Evolutionary conservation across 2,329 filamentous ascomycete species (phyloP).

Genomic region (Huntiella bhutanensis): DNA sequence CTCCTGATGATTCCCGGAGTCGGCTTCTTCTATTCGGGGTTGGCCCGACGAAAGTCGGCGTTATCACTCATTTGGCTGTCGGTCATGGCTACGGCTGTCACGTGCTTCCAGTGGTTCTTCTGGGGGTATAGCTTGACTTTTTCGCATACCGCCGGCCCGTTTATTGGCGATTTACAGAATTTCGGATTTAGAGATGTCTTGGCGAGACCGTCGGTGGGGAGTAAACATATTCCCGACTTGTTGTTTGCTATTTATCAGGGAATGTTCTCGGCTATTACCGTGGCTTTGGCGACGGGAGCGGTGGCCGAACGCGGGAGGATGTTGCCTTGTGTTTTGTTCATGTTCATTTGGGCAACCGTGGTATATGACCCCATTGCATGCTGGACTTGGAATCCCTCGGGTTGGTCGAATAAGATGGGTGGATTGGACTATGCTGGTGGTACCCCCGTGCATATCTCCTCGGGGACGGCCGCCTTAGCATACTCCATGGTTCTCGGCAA

Average conservation of each 20-base stretch:
- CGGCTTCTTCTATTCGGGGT: conserved; percentile 80
- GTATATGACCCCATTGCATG: conserved; percentile 88
- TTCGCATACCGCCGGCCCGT: conserved; percentile 56
- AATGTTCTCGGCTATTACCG: conserved; percentile 76
- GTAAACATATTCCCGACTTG: conserved; percentile 56
- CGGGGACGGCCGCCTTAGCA: conserved; percentile 64
- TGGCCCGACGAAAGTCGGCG: conserved; percentile 74
- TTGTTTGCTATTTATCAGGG: conserved; percentile 74
- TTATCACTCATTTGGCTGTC: conserved; percentile 82
- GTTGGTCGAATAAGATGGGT: conserved; percentile 64
- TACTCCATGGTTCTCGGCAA: conserved; percentile 88
- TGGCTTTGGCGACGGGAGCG: conserved; percentile 67
- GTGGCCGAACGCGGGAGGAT: conserved; percentile 76
- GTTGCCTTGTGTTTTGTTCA: conserved; percentile 76
- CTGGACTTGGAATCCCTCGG: conserved; percentile 79
- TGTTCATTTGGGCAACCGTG: conserved; percentile 79
- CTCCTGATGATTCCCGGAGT: conserved; percentile 87
- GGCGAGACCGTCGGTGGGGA: conserved; percentile 55
- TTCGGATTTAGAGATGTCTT: conserved; percentile 64
- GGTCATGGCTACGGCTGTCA: conserved; percentile 66
- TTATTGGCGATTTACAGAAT: conserved; percentile 62
- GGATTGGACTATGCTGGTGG: conserved; percentile 79
- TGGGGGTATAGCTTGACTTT: conserved; percentile 76
- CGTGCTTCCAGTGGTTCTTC: conserved; percentile 88
- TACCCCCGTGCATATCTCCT: conserved; percentile 76